Percentiles rank a stretch among this genome's conserved stretches.
These are phyloP conservation scores for Neurospora sp. DNA, from an alignment of 2,329 filamentous ascomycete species.

Conservation along the genomic window DNA sequence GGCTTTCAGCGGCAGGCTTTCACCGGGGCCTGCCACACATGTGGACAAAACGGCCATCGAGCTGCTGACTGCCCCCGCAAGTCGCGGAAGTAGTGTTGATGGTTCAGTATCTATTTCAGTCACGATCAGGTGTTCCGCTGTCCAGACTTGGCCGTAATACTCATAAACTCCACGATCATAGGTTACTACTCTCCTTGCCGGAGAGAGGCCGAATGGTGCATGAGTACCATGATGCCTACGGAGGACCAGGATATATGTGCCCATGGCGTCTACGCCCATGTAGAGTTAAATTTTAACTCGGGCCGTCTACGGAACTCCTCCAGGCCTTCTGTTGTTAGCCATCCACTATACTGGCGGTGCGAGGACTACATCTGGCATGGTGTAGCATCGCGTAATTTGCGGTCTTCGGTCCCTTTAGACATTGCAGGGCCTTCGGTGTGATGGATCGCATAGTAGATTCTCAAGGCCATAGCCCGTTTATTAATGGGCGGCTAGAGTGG, in stretches of 20 bases:
- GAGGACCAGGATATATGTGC: not conserved
- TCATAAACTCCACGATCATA: not conserved
- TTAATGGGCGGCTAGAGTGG: not conserved
- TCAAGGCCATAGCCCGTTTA: not conserved
- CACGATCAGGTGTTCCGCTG: not conserved
- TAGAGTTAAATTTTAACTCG: not conserved
- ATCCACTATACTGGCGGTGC: not conserved
- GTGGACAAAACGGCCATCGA: slow-evolving; percentile 52
- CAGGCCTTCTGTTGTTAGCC: not conserved
- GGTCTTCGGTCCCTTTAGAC: not conserved
- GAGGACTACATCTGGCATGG: not conserved
- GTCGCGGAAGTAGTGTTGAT: slow-evolving; percentile 4
- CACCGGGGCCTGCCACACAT: slow-evolving; percentile 46
- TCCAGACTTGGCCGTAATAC: not conserved
- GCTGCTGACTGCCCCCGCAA: slow-evolving; percentile 42
- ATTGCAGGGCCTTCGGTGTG: not conserved
- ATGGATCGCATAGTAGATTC: not conserved
- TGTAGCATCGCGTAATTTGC: not conserved
- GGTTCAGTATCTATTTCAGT: not conserved
- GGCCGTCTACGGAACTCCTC: not conserved
- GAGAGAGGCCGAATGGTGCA: not conserved
- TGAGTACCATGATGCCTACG: not conserved
- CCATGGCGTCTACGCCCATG: not conserved
- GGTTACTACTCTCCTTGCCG: not conserved
- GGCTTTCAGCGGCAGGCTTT: slow-evolving; percentile 19